Percentiles rank a stretch among this genome's conserved stretches.
phyloP scores from a whole-genome alignment of 2,329 filamentous ascomycete species.

The Arthroderma sp. region DNA sequence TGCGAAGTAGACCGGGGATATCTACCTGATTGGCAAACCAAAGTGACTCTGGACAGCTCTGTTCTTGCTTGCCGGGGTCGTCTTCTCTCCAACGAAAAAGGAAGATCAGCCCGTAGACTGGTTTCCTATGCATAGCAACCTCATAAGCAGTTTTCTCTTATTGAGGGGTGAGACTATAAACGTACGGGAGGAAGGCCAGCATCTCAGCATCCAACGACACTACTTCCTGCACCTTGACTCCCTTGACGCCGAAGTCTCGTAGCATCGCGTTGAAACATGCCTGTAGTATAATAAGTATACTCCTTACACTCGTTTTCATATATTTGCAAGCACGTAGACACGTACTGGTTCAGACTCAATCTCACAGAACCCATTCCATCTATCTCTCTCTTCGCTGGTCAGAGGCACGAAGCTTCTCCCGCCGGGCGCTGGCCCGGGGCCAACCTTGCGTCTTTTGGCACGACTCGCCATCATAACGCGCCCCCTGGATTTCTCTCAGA shows the following conservation, averaged over 20 bases:
- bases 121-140: slow-evolving; percentile 41
- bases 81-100: slow-evolving; percentile 61
- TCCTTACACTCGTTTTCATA: neutral
- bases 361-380: slow-evolving; percentile 46
- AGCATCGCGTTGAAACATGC: slow-evolving; percentile 79
- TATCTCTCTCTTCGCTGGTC: neutral
- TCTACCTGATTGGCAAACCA: slow-evolving; percentile 89
- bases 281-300: slow-evolving; percentile 33
- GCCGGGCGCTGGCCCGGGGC: slow-evolving; percentile 9
- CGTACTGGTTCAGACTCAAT: slow-evolving; percentile 79
- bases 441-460: slow-evolving; percentile 22
- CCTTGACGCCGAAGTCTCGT: slow-evolving; percentile 58
- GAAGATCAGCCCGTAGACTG: slow-evolving; percentile 78
- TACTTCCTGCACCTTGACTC: slow-evolving; percentile 31
- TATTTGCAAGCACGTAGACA: slow-evolving; percentile 11
- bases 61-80: slow-evolving; percentile 41
- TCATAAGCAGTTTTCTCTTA: slow-evolving; percentile 1
- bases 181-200: slow-evolving; percentile 52
- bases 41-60: slow-evolving; percentile 50
- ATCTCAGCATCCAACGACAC: slow-evolving; percentile 55
- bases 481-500: neutral
- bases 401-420: neutral
- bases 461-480: slow-evolving; percentile 21
- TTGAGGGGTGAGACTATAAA: neutral
- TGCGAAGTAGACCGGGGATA: neutral